phyloP scores from a whole-genome alignment of 2,329 filamentous ascomycete genomes.

The Cladosporium cucumerinum region DNA sequence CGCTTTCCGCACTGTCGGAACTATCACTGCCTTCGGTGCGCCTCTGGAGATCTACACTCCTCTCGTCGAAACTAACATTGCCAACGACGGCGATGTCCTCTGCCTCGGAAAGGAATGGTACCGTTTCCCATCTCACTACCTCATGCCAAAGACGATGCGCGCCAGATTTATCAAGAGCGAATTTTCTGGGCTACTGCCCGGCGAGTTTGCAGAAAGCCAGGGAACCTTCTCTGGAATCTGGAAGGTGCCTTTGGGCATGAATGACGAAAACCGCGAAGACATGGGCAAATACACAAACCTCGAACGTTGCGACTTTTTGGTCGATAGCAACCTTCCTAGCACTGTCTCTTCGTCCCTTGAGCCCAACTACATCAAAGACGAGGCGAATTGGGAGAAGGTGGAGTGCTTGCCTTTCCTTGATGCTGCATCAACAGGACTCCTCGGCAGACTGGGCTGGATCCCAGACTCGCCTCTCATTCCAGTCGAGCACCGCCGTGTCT shows the following conservation, averaged over 20 bases:
- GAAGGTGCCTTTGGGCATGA: slow-evolving; percentile 78
- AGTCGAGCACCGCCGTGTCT: slow-evolving; percentile 66
- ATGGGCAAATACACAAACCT: slow-evolving; percentile 78
- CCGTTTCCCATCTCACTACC: slow-evolving; percentile 90
- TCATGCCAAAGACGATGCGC: slow-evolving; percentile 76
- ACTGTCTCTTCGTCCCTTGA: slow-evolving; percentile 63
- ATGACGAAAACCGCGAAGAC: slow-evolving; percentile 87
- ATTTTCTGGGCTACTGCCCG: slow-evolving; percentile 83
- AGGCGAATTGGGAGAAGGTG: slow-evolving; percentile 72
- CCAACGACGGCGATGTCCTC: slow-evolving; percentile 63
- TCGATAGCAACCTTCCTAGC: slow-evolving; percentile 77
- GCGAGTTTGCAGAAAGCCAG: slow-evolving; percentile 77
- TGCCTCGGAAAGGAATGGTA: slow-evolving; percentile 99
- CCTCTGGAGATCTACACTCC: slow-evolving; percentile 69
- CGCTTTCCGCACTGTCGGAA: slow-evolving; percentile 68
- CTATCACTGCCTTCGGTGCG: slow-evolving; percentile 78
- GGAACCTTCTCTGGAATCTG: slow-evolving; percentile 81
- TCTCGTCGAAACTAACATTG: slow-evolving; percentile 57
- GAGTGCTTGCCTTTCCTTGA: slow-evolving; percentile 80
- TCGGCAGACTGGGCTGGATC: slow-evolving; percentile 78
- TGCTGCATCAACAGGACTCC: slow-evolving; percentile 64
- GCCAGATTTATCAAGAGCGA: slow-evolving; percentile 90
- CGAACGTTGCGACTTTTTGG: slow-evolving; percentile 72
- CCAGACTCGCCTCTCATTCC: slow-evolving; percentile 70
- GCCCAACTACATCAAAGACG: slow-evolving; percentile 74